Percentiles rank a stretch among this genome's conserved stretches.
phyloP scores from a whole-genome alignment of 2,329 filamentous ascomycete genomes.

The Pseudocercospora pini-densiflorae region DNA sequence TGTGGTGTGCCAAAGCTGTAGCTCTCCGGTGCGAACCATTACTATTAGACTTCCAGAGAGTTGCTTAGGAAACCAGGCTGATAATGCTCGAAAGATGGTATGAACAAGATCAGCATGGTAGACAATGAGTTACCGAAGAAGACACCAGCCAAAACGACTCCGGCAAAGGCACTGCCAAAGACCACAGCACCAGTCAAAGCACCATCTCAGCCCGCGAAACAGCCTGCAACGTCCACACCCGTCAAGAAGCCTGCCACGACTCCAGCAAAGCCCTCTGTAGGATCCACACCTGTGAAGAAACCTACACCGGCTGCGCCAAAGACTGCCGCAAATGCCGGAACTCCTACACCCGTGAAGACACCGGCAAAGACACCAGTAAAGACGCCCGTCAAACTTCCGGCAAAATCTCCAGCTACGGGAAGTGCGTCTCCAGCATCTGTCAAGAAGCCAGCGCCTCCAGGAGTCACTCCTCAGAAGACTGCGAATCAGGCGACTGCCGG shows the following conservation, averaged over 20 bases:
- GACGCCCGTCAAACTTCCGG: constrained; percentile 19
- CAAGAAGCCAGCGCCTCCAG: constrained; percentile 28
- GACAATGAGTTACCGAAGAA: constrained; percentile 39
- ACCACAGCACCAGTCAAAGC: constrained; percentile 23
- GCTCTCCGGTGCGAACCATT: background rate
- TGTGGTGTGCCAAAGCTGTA: background rate
- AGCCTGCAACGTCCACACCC: constrained; percentile 25
- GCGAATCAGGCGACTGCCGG: constrained; percentile 23
- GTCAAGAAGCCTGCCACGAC: constrained; percentile 26
- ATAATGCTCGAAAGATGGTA: constrained; percentile 27
- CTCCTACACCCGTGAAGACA: constrained; percentile 22
- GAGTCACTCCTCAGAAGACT: constrained; percentile 25
- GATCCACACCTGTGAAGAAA: constrained; percentile 26
- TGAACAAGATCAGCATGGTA: constrained; percentile 40
- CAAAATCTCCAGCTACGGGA: constrained; percentile 18
- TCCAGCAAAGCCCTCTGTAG: constrained; percentile 25
- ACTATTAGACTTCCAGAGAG: background rate
- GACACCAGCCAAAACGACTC: constrained; percentile 28
- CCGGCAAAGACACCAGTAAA: constrained; percentile 25
- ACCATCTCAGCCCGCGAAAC: constrained; percentile 28
- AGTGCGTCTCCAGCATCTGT: constrained; percentile 11
- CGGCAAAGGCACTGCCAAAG: constrained; percentile 25
- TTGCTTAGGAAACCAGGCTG: constrained; percentile 4
- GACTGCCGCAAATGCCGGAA: constrained; percentile 12
- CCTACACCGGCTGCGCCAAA: constrained; percentile 18